These are phyloP conservation scores for Laguncularia racemosa DNA, from an alignment of 345 rosid species.

Conservation along the genomic window DNA sequence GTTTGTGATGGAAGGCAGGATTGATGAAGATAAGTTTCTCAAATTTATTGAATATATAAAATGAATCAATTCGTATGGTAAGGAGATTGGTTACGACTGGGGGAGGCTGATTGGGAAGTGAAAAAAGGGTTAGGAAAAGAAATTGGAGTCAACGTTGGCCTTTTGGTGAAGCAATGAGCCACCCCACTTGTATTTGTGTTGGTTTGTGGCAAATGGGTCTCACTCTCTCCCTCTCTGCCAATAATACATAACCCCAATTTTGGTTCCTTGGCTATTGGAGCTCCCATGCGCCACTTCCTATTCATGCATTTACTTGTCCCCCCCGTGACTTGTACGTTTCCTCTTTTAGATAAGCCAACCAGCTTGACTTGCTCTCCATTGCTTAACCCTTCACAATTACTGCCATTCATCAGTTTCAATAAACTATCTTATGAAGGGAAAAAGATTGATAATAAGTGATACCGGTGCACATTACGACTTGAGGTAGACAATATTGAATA, in stretches of 20 bases:
- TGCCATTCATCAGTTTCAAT: too few relatives aligned
- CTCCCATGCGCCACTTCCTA: conserved; percentile 60
- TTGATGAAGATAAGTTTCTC: too few relatives aligned
- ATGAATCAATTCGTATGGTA: too few relatives aligned
- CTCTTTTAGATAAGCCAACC: background rate
- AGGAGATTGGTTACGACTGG: background rate
- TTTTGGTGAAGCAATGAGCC: conserved; percentile 1
- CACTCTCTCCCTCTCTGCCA: background rate
- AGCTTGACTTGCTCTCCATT: too few relatives aligned
- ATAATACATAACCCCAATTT: conserved; percentile 27
- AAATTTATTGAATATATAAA: too few relatives aligned
- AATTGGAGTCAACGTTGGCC: background rate
- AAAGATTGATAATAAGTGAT: too few relatives aligned
- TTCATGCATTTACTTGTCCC: conserved; percentile 15
- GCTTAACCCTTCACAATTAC: too few relatives aligned
- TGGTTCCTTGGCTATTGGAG: conserved; percentile 39
- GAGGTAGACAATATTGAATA: too few relatives aligned
- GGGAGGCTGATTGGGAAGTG: background rate
- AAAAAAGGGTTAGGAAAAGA: background rate
- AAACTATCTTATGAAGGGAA: too few relatives aligned
- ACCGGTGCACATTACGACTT: too few relatives aligned
- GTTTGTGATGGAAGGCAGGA: too few relatives aligned
- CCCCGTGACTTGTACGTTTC: background rate
- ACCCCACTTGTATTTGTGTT: background rate
- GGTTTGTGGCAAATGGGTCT: background rate